These are phyloP conservation scores for Xerocomellus amylosporus DNA, from an alignment of 768 basidiomycete species.

Conservation along the genomic window DNA sequence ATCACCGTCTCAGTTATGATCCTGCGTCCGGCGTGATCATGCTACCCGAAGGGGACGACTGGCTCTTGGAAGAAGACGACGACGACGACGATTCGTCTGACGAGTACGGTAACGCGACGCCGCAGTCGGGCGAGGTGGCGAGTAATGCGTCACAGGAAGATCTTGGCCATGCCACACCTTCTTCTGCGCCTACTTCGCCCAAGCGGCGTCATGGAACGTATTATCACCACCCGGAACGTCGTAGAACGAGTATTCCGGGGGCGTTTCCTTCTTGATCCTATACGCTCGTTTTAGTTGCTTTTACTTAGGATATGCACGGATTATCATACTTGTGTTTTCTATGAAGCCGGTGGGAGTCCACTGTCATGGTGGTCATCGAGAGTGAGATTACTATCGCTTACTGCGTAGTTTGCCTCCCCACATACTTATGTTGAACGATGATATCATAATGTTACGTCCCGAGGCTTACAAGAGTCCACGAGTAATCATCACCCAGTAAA, in stretches of 20 bases:
- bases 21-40: conserved; percentile 86
- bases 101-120: conserved; percentile 38
- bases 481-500: too few relatives aligned
- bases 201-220: conserved; percentile 71
- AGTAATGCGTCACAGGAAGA: conserved; percentile 26
- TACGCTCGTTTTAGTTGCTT: neutral
- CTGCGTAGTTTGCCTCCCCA: too few relatives aligned
- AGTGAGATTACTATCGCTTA: too few relatives aligned
- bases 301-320: neutral
- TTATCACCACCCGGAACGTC: conserved; percentile 80
- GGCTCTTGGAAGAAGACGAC: conserved; percentile 54
- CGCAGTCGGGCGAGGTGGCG: conserved; percentile 19
- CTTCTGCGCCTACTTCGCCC: conserved; percentile 35
- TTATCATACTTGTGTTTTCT: neutral
- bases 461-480: too few relatives aligned
- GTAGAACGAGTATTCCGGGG: conserved; percentile 53
- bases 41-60: conserved; percentile 72
- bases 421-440: too few relatives aligned
- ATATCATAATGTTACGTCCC: too few relatives aligned
- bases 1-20: conserved; percentile 74
- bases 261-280: conserved; percentile 41
- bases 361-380: too few relatives aligned
- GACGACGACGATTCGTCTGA: conserved; percentile 37
- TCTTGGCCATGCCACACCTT: conserved; percentile 10
- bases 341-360: too few relatives aligned